Percentiles rank a stretch among this genome's conserved stretches.
These are phyloP conservation scores for Coemansia sp. DNA, from an alignment of 192 early-diverging fungal genomes.

Conservation along the genomic window DNA sequence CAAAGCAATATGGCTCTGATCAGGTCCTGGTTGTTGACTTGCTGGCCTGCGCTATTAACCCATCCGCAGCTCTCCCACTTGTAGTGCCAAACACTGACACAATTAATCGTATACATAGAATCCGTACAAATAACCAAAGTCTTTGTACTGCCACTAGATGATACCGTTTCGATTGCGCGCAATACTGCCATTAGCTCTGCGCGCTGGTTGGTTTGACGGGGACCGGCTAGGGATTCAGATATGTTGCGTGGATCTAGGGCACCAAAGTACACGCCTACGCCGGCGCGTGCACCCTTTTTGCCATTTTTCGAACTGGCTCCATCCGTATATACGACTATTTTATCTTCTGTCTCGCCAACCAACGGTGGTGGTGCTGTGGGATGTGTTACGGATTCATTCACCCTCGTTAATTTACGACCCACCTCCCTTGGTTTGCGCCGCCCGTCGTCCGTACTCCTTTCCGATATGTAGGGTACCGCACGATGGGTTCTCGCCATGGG, in stretches of 20 bases:
- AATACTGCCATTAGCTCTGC: conserved; percentile 71
- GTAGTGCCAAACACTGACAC: conserved; percentile 70
- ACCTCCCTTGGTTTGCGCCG: background rate
- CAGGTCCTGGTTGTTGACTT: conserved; percentile 81
- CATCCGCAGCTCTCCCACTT: conserved; percentile 77
- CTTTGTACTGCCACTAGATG: background rate
- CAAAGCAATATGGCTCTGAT: conserved; percentile 61
- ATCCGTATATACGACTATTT: conserved; percentile 76
- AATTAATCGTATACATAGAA: conserved; percentile 75
- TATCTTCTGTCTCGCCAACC: conserved; percentile 16
- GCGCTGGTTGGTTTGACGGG: conserved; percentile 72
- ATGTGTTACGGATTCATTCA: background rate
- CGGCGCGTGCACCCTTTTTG: conserved; percentile 64
- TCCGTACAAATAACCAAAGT: conserved; percentile 74
- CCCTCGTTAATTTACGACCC: background rate
- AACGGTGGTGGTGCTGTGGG: background rate
- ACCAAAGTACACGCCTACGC: conserved; percentile 87
- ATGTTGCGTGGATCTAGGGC: conserved; percentile 70
- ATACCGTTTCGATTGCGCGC: conserved; percentile 58
- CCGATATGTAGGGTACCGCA: background rate
- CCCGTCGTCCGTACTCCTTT: background rate
- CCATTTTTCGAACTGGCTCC: conserved; percentile 82
- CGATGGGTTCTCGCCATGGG: background rate
- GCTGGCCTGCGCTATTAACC: conserved; percentile 58
- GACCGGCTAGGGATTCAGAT: conserved; percentile 58